Evolutionary conservation across 2,329 filamentous ascomycete species (phyloP).

Genomic region (Dryadomyces sulphureus): DNA sequence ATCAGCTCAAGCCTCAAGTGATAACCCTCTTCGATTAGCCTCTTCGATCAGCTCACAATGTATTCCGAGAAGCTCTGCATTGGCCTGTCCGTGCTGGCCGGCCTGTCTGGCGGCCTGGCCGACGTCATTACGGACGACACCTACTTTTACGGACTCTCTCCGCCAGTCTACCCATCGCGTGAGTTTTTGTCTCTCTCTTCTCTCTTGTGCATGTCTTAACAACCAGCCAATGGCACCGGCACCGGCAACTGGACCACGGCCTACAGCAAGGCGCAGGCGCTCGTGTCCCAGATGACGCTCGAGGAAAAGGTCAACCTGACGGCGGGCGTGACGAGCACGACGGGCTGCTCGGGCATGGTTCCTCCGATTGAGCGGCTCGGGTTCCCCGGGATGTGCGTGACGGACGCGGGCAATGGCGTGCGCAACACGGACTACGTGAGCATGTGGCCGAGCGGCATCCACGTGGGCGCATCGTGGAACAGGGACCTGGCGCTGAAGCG

Average conservation of each 20-base stretch:
- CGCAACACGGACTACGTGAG: slow-evolving; percentile 27
- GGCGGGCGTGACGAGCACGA: slow-evolving; percentile 4
- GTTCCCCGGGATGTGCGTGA: slow-evolving; percentile 30
- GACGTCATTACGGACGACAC: slow-evolving; percentile 22
- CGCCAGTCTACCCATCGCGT: slow-evolving; percentile 36
- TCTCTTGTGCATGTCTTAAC: slow-evolving; percentile 22
- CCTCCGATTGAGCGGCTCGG: slow-evolving; percentile 18
- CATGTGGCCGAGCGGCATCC: slow-evolving; percentile 23
- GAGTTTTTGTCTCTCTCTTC: not conserved
- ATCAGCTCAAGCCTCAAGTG: too few species aligned
- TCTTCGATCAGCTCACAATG: too few species aligned
- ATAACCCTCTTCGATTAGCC: too few species aligned
- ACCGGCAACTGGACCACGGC: slow-evolving; percentile 53
- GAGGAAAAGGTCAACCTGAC: slow-evolving; percentile 43
- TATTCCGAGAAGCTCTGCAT: not conserved
- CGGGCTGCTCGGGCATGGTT: slow-evolving; percentile 21
- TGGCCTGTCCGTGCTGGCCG: slow-evolving; percentile 19
- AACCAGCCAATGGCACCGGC: slow-evolving; percentile 32
- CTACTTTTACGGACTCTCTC: slow-evolving; percentile 33
- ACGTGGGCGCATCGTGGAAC: slow-evolving; percentile 47
- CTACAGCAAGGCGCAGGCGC: slow-evolving; percentile 48
- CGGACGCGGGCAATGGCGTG: slow-evolving; percentile 29
- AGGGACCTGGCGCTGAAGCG: slow-evolving; percentile 51
- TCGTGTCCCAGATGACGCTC: slow-evolving; percentile 60
- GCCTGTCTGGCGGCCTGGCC: slow-evolving; percentile 10